Percentiles rank a stretch among this genome's conserved stretches.
These are phyloP conservation scores for Elasticomyces elasticus DNA, from an alignment of 495 filamentous ascomycete genomes.

Conservation along the genomic window DNA sequence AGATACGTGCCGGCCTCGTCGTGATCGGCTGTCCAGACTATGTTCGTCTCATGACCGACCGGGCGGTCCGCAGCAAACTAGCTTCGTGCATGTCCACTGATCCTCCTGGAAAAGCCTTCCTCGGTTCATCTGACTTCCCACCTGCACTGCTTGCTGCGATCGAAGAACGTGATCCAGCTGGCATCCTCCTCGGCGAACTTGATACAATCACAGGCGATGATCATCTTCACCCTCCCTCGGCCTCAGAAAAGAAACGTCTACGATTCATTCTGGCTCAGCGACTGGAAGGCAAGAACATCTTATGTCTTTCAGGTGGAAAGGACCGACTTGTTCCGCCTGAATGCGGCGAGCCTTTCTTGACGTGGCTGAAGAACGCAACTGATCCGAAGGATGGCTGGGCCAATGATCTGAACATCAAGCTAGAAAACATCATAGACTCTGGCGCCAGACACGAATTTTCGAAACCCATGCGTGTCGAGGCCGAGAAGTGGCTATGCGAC, in stretches of 20 bases:
- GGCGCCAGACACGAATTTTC: constrained; percentile 66
- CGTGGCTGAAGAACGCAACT: constrained; percentile 55
- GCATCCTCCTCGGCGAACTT: constrained; percentile 48
- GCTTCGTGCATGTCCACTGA: constrained; percentile 44
- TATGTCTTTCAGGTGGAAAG: constrained; percentile 62
- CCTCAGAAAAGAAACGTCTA: constrained; percentile 35
- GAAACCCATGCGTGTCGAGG: constrained; percentile 59
- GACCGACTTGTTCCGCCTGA: constrained; percentile 82
- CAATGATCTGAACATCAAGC: constrained; percentile 39
- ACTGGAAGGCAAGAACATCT: constrained; percentile 62
- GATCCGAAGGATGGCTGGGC: constrained; percentile 42
- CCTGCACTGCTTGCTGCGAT: constrained; percentile 51
- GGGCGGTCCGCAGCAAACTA: constrained; percentile 63
- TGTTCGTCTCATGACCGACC: constrained; percentile 63
- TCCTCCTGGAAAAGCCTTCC: constrained; percentile 51
- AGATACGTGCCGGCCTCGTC: constrained; percentile 63
- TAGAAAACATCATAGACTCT: constrained; percentile 66
- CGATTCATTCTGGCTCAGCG: constrained; percentile 40
- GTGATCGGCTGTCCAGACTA: constrained; percentile 90
- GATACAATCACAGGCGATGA: constrained; percentile 20
- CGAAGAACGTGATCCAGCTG: constrained; percentile 21
- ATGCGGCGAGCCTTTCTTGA: constrained; percentile 57
- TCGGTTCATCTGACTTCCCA: constrained; percentile 71
- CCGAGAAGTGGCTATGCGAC: constrained; percentile 32
- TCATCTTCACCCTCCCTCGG: constrained; percentile 29